Conservation (phyloP, 495 filamentous ascomycete genomes). For the Xylaria castorea region DNA sequence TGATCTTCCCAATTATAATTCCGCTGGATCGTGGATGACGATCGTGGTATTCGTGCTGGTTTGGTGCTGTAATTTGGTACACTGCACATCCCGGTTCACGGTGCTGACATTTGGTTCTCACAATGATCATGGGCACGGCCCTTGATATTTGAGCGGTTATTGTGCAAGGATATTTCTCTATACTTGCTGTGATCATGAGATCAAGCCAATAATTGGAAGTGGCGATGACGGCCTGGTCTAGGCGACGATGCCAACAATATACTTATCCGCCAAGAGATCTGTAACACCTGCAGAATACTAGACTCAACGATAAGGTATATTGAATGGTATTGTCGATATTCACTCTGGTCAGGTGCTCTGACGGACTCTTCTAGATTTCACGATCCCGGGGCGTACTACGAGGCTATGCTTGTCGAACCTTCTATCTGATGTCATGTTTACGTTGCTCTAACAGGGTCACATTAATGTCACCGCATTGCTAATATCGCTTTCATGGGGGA, state of each 20-base stretch:
- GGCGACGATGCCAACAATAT: neutral
- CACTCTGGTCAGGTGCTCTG: neutral
- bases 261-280: neutral
- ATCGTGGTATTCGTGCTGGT: neutral
- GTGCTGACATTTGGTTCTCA: neutral
- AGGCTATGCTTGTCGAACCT: neutral
- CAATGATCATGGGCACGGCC: neutral
- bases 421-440: neutral
- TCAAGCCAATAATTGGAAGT: neutral
- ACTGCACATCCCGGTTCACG: slow-evolving; percentile 5
- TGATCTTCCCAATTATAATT: slow-evolving; percentile 16
- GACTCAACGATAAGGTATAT: neutral
- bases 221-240: neutral
- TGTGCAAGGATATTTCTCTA: neutral
- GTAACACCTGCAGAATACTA: neutral
- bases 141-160: neutral
- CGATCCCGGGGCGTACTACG: neutral
- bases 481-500: neutral
- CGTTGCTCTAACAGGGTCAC: neutral
- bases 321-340: neutral
- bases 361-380: neutral
- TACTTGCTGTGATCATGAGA: neutral
- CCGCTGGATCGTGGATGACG: neutral
- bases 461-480: neutral
- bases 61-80: neutral